These are phyloP conservation scores for Psilocybe cyanescens DNA, from an alignment of 768 basidiomycete species.

Conservation along the genomic window DNA sequence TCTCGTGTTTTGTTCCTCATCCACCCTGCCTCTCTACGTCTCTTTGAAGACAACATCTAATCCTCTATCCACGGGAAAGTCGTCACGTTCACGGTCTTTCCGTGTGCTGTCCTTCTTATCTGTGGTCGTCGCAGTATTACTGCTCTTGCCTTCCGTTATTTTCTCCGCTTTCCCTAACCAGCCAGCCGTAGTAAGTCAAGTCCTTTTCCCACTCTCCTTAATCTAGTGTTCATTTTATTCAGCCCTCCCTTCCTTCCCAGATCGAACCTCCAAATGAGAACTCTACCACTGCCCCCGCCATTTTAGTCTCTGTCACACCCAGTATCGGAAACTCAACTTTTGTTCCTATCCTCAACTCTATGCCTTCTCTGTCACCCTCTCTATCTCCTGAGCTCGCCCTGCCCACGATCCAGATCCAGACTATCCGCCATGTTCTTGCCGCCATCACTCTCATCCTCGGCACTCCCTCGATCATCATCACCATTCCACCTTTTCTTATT, in stretches of 20 bases:
- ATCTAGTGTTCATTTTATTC: conserved; percentile 22
- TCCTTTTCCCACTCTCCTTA: conserved; percentile 6
- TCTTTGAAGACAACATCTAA: conserved; percentile 52
- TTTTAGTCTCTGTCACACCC: background rate
- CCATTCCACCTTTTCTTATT: conserved; percentile 55
- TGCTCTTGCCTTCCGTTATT: conserved; percentile 63
- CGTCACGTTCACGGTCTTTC: conserved; percentile 58
- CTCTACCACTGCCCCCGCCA: background rate
- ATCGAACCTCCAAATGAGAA: conserved; percentile 7
- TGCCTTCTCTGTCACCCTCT: conserved; percentile 16
- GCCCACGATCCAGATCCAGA: conserved; percentile 33
- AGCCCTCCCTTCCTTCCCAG: conserved; percentile 23
- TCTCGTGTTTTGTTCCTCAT: conserved; percentile 68
- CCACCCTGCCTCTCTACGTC: conserved; percentile 68
- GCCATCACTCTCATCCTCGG: conserved; percentile 58
- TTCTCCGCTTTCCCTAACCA: conserved; percentile 49
- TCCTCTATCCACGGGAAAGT: conserved; percentile 44
- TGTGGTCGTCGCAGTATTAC: conserved; percentile 46
- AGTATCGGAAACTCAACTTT: conserved; percentile 13
- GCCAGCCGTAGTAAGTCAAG: conserved; percentile 38
- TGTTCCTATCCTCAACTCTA: conserved; percentile 20
- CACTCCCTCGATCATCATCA: conserved; percentile 62
- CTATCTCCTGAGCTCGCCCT: conserved; percentile 20
- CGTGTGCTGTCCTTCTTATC: conserved; percentile 56
- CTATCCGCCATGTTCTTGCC: conserved; percentile 43